phyloP scores from a whole-genome alignment of 2,329 filamentous ascomycete species.

The Pseudofabraea citricarpa region DNA sequence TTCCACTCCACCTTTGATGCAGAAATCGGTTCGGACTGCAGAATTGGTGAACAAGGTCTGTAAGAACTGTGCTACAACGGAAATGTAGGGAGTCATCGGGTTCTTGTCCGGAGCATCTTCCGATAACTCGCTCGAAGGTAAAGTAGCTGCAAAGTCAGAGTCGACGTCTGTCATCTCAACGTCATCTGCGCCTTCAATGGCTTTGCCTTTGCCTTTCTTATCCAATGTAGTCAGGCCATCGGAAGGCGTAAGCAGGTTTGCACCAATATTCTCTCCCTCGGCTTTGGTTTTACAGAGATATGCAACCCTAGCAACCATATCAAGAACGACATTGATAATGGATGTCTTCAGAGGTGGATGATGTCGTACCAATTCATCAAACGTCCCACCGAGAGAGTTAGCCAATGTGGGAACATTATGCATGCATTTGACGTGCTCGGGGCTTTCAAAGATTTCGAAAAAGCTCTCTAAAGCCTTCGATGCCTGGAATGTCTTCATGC shows the following conservation, averaged over 20 bases:
- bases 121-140: slow-evolving; percentile 8
- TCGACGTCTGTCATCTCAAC: slow-evolving; percentile 61
- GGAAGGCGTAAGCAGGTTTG: slow-evolving; percentile 64
- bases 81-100: slow-evolving; percentile 53
- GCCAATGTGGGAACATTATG: slow-evolving; percentile 69
- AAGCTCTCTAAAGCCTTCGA: slow-evolving; percentile 82
- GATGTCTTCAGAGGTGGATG: slow-evolving; percentile 77
- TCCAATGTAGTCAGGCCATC: slow-evolving; percentile 21
- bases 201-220: slow-evolving; percentile 35
- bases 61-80: slow-evolving; percentile 73
- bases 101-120: slow-evolving; percentile 12
- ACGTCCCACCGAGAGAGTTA: slow-evolving; percentile 71
- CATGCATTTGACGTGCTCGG: slow-evolving; percentile 81
- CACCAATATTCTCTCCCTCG: slow-evolving; percentile 65
- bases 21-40: slow-evolving; percentile 48
- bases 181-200: slow-evolving; percentile 45
- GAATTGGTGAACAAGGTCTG: slow-evolving; percentile 28
- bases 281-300: slow-evolving; percentile 69
- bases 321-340: slow-evolving; percentile 79
- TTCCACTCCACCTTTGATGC: slow-evolving; percentile 76
- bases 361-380: slow-evolving; percentile 92
- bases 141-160: slow-evolving; percentile 10
- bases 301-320: slow-evolving; percentile 81
- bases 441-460: slow-evolving; percentile 95
- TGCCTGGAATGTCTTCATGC: slow-evolving; percentile 80